These are phyloP conservation scores for Chlorella sp. DNA, from an alignment of 139 green algal species.

Conservation along the genomic window DNA sequence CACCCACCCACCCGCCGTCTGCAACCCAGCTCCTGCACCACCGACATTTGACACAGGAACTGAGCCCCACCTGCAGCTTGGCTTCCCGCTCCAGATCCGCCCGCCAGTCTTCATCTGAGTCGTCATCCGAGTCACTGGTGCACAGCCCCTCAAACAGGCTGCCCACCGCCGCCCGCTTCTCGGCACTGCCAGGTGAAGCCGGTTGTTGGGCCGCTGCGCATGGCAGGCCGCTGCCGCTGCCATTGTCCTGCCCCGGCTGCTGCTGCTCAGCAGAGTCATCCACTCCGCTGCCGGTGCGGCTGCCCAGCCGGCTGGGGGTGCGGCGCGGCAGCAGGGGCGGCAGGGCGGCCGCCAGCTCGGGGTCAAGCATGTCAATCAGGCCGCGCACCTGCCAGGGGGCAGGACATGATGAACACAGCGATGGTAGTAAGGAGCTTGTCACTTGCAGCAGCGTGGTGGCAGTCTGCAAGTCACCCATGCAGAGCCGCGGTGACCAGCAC, in stretches of 20 bases:
- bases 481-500: background rate
- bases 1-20: background rate
- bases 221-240: background rate
- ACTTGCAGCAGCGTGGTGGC: no score
- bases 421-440: no score
- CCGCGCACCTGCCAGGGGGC: constrained; percentile 7
- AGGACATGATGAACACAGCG: no score
- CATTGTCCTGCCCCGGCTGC: background rate
- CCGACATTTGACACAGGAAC: background rate
- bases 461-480: no score
- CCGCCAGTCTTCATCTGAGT: constrained; percentile 24
- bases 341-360: constrained; percentile 36
- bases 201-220: background rate
- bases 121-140: constrained; percentile 36
- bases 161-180: background rate
- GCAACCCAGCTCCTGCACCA: no score
- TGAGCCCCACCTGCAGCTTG: constrained; percentile 23
- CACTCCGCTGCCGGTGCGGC: background rate
- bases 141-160: constrained; percentile 40
- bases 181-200: background rate
- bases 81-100: constrained; percentile 24
- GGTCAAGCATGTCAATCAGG: constrained; percentile 43
- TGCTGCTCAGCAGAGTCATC: background rate
- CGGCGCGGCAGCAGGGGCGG: constrained; percentile 14
- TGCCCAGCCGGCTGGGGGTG: background rate